Evolutionary conservation across 2,329 filamentous ascomycete genomes (phyloP).

Genomic region (Ascosphaera pollenicola): DNA sequence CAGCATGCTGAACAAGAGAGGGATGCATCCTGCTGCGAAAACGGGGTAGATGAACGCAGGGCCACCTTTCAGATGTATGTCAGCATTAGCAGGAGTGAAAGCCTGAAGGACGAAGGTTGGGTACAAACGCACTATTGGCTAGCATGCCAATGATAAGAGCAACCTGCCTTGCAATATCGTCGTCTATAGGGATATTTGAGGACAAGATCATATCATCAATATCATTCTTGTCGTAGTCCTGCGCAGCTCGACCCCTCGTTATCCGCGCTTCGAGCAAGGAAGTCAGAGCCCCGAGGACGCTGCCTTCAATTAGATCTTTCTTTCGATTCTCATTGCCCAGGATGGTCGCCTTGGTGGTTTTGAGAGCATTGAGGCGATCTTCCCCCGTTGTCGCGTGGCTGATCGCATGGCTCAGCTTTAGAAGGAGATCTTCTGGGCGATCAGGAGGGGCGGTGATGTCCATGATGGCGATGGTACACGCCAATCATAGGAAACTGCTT

Average conservation of each 20-base stretch:
- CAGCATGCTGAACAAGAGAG: constrained; percentile 47
- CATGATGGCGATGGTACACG: no score
- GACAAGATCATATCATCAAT: neutral
- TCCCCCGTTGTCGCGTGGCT: neutral
- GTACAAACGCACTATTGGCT: constrained; percentile 43
- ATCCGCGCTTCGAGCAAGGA: neutral
- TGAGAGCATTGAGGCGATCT: neutral
- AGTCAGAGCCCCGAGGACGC: neutral
- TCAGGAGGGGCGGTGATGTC: no score
- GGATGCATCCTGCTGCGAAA: constrained; percentile 42
- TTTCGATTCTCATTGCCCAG: neutral
- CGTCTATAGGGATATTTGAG: constrained; percentile 20
- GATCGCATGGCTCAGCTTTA: neutral
- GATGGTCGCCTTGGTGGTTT: neutral
- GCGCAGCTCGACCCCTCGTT: neutral
- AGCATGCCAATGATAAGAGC: constrained; percentile 68
- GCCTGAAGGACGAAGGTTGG: neutral
- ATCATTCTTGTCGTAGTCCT: neutral
- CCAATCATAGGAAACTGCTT: no score
- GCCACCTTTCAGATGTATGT: constrained; percentile 35
- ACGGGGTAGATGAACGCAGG: constrained; percentile 57
- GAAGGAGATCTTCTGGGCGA: neutral
- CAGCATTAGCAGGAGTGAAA: constrained; percentile 1
- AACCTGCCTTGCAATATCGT: constrained; percentile 52
- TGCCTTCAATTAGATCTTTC: neutral